Evolutionary conservation across 768 basidiomycete genomes (phyloP), one percentile per base, ranked within the genome.

Genomic region (Suillus paluster): DNA sequence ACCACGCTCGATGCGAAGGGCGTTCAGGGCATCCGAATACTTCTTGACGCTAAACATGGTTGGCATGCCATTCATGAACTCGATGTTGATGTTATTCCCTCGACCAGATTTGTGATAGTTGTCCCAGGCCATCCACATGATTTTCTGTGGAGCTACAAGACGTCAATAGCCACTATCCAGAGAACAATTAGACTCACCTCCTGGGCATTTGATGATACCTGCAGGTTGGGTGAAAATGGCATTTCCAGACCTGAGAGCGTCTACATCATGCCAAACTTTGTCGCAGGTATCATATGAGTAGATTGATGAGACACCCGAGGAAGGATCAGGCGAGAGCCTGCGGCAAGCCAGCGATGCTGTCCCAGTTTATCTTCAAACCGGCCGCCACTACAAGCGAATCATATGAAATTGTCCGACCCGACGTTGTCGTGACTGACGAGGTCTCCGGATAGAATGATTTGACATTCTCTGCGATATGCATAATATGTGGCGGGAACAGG

Each of bases 81-180:
- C 85, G 63, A 91, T 71, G 55, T 86, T 80, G 67, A 91, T 82
- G 53, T 84, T 80, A 54, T 83, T 80, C 17, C 78, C 72, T 21
- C 90, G 83, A 3, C 81, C 80, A 11, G 90, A 90, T 70, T 75
- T 81, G 60, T 83, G 81, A 73, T 83, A 94, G 52, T 87, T 80
- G 71, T 95, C 92, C 92, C 92, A 94, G 50, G 92, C 91, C 91
- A 95, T 94, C 94, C 94, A 97, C 92, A 97, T 95, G 58, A 95
- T 91, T 77, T 96, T 95, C 71, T 94, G 92, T 21, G 92, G 91
- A 17, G 89, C 91, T 92, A 66, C 23, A 45, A 42, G 39, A 23
- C 39, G 34, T 63, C 4, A 68, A 65, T 21, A 57, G 11, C 27
- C 49, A 45, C 34, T 39, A 53, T 46, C 25, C 38, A 2, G 21